phyloP scores from a whole-genome alignment of 75 land plant genomes.

The Sequoiadendron giganteum region DNA sequence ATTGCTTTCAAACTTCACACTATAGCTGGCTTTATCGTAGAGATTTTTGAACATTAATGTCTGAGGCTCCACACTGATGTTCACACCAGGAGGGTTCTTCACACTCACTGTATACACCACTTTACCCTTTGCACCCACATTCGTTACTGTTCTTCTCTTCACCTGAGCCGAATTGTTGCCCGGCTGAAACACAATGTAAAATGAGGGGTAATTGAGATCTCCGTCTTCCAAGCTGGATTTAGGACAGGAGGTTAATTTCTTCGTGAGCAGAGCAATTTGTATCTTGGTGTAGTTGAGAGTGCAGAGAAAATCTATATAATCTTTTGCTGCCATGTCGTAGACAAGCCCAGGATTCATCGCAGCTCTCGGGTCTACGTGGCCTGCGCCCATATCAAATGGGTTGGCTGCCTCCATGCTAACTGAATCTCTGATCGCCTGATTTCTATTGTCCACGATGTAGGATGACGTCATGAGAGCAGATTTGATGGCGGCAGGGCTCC shows the following conservation, averaged over 20 bases:
- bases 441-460: neutral
- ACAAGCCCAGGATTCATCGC: slow-evolving; percentile 24
- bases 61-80: too few species aligned
- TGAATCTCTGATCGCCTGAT: neutral
- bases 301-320: neutral
- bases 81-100: too few species aligned
- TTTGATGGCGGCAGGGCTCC: too few species aligned
- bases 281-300: slow-evolving; percentile 6
- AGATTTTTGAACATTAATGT: too few species aligned
- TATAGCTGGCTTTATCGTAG: too few species aligned
- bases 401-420: neutral
- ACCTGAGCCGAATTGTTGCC: too few species aligned
- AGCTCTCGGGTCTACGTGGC: slow-evolving; percentile 15
- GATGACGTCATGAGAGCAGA: slow-evolving; percentile 53
- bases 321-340: neutral
- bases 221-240: too few species aligned
- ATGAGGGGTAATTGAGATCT: slow-evolving; percentile 8
- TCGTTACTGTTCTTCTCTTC: too few species aligned
- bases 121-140: too few species aligned
- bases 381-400: slow-evolving; percentile 13
- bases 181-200: too few species aligned
- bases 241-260: neutral
- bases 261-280: neutral
- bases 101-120: too few species aligned
- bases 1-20: too few species aligned